These are phyloP conservation scores for Termitomyces sp. DNA, from an alignment of 768 basidiomycete species.

Conservation along the genomic window DNA sequence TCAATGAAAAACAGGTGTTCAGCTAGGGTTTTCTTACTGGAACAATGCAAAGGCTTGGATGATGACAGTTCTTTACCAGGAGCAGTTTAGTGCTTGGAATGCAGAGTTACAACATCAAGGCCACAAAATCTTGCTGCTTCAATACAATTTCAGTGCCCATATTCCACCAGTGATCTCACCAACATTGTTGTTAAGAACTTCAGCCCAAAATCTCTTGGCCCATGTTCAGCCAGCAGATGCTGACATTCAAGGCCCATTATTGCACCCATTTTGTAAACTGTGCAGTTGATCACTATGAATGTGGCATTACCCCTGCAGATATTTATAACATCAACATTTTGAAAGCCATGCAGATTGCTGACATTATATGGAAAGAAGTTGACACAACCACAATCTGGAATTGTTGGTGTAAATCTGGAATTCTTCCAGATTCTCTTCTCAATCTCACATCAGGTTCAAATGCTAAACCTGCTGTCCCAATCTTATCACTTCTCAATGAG, in stretches of 20 bases:
- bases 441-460: too few species aligned
- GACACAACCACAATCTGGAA: not conserved
- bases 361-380: not conserved
- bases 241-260: too few species aligned
- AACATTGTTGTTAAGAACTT: not conserved
- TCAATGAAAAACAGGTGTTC: not conserved
- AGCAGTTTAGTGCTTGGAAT: not conserved
- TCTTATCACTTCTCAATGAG: too few species aligned
- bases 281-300: not conserved
- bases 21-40: too few species aligned
- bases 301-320: not conserved
- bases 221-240: too few species aligned
- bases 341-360: not conserved
- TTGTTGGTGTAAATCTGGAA: too few species aligned
- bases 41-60: too few species aligned
- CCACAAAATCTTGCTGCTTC: too few species aligned
- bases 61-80: not conserved
- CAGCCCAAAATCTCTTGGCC: not conserved
- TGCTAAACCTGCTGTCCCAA: too few species aligned
- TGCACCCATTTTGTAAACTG: too few species aligned
- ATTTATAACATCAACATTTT: not conserved
- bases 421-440: too few species aligned
- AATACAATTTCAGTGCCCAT: not conserved
- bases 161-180: not conserved
- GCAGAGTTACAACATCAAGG: not conserved